A percentile compares a stretch with the other conserved stretches of the same genome.
These are phyloP conservation scores for Allomyces macrogynus DNA, from an alignment of 192 early-diverging fungal species.

Conservation along the genomic window DNA sequence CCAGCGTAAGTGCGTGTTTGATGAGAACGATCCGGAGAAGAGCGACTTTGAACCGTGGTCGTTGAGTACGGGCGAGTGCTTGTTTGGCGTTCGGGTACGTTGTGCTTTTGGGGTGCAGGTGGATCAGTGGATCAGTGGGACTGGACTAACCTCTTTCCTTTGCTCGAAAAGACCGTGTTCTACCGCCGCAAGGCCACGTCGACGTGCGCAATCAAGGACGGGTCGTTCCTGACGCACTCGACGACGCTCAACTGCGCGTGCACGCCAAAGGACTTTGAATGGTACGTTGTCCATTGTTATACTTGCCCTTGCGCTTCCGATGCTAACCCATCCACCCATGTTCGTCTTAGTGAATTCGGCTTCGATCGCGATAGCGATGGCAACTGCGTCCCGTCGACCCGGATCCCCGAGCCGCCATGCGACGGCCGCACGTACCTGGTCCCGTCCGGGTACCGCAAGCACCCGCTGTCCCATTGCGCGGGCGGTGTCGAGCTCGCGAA, in stretches of 20 bases:
- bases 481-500: constrained; percentile 45
- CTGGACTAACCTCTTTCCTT: constrained; percentile 37
- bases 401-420: constrained; percentile 53
- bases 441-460: constrained; percentile 63
- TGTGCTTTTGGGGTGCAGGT: constrained; percentile 18
- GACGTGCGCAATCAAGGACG: constrained; percentile 44
- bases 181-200: constrained; percentile 53
- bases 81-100: constrained; percentile 31
- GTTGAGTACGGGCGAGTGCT: constrained; percentile 44
- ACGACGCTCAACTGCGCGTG: constrained; percentile 46
- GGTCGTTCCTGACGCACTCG: constrained; percentile 31
- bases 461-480: constrained; percentile 47
- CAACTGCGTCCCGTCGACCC: constrained; percentile 41
- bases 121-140: constrained; percentile 8
- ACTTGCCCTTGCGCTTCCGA: constrained; percentile 1
- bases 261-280: constrained; percentile 63
- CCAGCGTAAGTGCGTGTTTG: constrained; percentile 21
- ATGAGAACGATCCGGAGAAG: constrained; percentile 23
- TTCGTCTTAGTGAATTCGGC: constrained; percentile 27
- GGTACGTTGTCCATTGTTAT: constrained; percentile 13
- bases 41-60: constrained; percentile 84
- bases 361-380: constrained; percentile 55
- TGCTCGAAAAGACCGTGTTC: constrained; percentile 28
- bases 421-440: constrained; percentile 52
- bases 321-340: not conserved